Conservation (phyloP, 2,329 filamentous ascomycete species). For the Stachybotrys chlorohalonatus region DNA sequence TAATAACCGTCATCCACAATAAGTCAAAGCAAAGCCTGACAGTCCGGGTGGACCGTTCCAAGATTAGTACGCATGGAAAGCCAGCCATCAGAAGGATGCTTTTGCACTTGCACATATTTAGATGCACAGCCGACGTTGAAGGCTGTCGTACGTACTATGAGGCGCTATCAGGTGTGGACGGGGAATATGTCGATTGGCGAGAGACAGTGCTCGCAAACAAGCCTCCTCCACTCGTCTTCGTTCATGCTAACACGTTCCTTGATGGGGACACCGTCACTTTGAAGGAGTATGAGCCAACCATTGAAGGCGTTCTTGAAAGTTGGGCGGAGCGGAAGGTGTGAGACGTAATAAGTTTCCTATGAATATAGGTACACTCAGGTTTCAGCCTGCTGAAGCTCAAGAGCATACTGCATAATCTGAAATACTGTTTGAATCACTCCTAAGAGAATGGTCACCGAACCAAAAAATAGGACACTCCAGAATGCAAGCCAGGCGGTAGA, state of each 20-base stretch:
- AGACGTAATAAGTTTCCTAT: not conserved
- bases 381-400: not conserved
- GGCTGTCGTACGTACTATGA: slow-evolving; percentile 48
- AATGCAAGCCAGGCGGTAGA: too few species aligned
- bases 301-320: slow-evolving; percentile 52
- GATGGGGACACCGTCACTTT: slow-evolving; percentile 11
- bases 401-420: slow-evolving; percentile 9
- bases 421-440: slow-evolving; percentile 11
- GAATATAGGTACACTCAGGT: not conserved
- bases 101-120: slow-evolving; percentile 50
- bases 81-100: slow-evolving; percentile 50
- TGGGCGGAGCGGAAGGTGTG: slow-evolving; percentile 30
- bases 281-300: slow-evolving; percentile 53
- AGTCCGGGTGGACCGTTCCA: slow-evolving; percentile 46
- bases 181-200: slow-evolving; percentile 41
- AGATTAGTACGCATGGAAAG: slow-evolving; percentile 46
- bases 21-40: slow-evolving; percentile 35
- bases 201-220: slow-evolving; percentile 47
- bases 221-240: slow-evolving; percentile 50
- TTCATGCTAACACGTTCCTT: slow-evolving; percentile 51
- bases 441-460: slow-evolving; percentile 4
- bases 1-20: slow-evolving; percentile 40
- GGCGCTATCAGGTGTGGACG: slow-evolving; percentile 44
- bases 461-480: too few species aligned
- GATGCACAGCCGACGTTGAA: slow-evolving; percentile 49